Conservation (phyloP, 2,329 filamentous ascomycete species). For the Cladobotryum protrusum region DNA sequence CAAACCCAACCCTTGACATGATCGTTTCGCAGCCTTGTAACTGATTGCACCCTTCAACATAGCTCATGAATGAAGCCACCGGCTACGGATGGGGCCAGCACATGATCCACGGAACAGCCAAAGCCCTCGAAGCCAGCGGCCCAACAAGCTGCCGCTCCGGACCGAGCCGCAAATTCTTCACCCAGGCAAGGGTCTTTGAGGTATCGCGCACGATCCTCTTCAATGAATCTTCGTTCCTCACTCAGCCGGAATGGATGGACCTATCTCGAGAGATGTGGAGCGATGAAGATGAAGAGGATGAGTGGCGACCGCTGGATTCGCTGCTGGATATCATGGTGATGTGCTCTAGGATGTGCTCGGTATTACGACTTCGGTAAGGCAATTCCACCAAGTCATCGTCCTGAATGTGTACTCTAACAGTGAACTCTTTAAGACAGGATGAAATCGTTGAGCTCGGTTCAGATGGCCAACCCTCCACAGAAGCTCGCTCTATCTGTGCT, state of each 20-base stretch:
- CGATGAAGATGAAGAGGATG: background rate
- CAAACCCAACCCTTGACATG: too few relatives aligned
- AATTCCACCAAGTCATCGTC: too few relatives aligned
- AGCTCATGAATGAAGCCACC: slow-evolving; percentile 28
- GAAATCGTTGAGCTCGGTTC: background rate
- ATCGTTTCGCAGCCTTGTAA: too few relatives aligned
- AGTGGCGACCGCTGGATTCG: slow-evolving; percentile 14
- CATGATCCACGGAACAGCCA: slow-evolving; percentile 28
- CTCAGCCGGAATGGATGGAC: slow-evolving; percentile 16
- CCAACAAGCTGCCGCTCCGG: slow-evolving; percentile 19
- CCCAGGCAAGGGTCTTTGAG: slow-evolving; percentile 23
- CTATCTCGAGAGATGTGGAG: slow-evolving; percentile 6
- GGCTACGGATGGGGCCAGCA: slow-evolving; percentile 30
- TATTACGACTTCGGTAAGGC: slow-evolving; percentile 26
- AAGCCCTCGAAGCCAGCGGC: slow-evolving; percentile 24
- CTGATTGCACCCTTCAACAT: too few relatives aligned
- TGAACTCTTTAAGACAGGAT: background rate
- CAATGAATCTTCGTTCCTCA: slow-evolving; percentile 19
- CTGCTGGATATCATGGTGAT: slow-evolving; percentile 26
- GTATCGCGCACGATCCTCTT: slow-evolving; percentile 20
- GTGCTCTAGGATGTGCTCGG: slow-evolving; percentile 24
- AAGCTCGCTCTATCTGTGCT: slow-evolving; percentile 1
- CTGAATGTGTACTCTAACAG: background rate
- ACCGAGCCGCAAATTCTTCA: slow-evolving; percentile 22
- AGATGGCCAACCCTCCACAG: background rate